Evolutionary conservation across 2,329 filamentous ascomycete genomes (phyloP).

Genomic region (Ophiostoma novo-ulmi): DNA sequence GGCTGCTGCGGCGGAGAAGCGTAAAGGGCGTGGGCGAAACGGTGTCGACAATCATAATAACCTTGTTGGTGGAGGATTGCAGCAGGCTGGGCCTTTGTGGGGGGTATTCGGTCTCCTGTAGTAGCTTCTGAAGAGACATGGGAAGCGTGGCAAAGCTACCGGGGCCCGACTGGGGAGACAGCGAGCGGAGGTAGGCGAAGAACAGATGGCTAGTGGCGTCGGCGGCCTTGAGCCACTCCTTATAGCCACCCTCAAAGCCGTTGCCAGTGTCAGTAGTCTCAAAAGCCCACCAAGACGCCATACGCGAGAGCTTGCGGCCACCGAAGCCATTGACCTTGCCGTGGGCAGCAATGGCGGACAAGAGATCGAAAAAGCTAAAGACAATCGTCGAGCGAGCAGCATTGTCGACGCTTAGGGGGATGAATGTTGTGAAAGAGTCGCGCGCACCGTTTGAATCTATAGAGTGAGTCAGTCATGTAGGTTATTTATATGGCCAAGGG

Average conservation of each 20-base stretch:
- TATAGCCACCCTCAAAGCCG: conserved; percentile 93
- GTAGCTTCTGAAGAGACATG: conserved; percentile 81
- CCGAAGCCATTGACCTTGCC: conserved; percentile 90
- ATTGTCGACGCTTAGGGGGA: conserved; percentile 87
- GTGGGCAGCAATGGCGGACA: conserved; percentile 85
- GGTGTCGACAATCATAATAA: conserved; percentile 93
- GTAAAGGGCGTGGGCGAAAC: conserved; percentile 94
- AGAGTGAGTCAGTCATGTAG: conserved; percentile 12
- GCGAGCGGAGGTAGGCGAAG: conserved; percentile 90
- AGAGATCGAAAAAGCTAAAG: conserved; percentile 91
- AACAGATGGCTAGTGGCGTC: conserved; percentile 96
- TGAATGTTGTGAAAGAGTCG: conserved; percentile 93
- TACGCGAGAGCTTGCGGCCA: conserved; percentile 86
- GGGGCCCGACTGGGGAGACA: conserved; percentile 72
- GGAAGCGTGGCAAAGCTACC: conserved; percentile 82
- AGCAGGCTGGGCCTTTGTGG: conserved; percentile 72
- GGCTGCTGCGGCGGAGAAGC: conserved; percentile 79
- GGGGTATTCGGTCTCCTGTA: conserved; percentile 91
- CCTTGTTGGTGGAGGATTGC: conserved; percentile 75
- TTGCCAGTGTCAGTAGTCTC: conserved; percentile 81
- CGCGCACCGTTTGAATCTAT: conserved; percentile 85
- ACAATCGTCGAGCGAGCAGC: conserved; percentile 82
- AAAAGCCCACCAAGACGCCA: conserved; percentile 98
- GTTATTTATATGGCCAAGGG: no score
- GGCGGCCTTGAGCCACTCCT: conserved; percentile 81